Conservation (phyloP, 78 protist genomes). For the Protostelium mycophagum region DNA sequence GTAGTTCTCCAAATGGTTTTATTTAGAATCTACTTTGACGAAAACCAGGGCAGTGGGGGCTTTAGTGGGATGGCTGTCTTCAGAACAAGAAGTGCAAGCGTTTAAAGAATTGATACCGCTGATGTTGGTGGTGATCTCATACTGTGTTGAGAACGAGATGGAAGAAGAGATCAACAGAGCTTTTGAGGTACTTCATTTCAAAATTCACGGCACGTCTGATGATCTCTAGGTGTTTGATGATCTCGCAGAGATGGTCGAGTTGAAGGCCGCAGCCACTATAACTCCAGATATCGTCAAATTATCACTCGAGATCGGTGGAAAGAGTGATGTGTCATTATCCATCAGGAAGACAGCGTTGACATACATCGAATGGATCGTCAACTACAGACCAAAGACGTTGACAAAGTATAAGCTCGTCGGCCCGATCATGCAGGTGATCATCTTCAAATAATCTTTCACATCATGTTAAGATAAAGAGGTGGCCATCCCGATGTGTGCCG, state of each 20-base stretch:
- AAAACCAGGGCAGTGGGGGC: slow-evolving; percentile 30
- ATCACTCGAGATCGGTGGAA: neutral
- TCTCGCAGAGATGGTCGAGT: slow-evolving; percentile 22
- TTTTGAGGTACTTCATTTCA: slow-evolving; percentile 28
- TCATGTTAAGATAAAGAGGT: neutral
- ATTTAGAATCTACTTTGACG: neutral
- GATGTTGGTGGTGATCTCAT: slow-evolving; percentile 22
- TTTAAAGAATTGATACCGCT: slow-evolving; percentile 29
- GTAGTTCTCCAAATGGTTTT: no score
- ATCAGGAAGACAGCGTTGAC: neutral
- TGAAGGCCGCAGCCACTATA: neutral
- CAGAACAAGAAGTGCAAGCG: neutral
- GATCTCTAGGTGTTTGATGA: slow-evolving; percentile 27
- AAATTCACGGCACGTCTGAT: neutral
- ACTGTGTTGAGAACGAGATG: slow-evolving; percentile 29
- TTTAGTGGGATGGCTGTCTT: slow-evolving; percentile 1
- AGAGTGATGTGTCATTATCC: neutral
- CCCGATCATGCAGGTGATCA: neutral
- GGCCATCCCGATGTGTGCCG: neutral
- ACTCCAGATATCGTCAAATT: neutral
- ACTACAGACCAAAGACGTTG: neutral
- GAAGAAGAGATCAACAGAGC: slow-evolving; percentile 43
- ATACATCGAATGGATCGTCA: neutral
- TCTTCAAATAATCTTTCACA: no score
- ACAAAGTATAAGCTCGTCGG: neutral